Evolutionary conservation across 345 rosid genomes (phyloP).

Genomic region (Hibiscus trionum): DNA sequence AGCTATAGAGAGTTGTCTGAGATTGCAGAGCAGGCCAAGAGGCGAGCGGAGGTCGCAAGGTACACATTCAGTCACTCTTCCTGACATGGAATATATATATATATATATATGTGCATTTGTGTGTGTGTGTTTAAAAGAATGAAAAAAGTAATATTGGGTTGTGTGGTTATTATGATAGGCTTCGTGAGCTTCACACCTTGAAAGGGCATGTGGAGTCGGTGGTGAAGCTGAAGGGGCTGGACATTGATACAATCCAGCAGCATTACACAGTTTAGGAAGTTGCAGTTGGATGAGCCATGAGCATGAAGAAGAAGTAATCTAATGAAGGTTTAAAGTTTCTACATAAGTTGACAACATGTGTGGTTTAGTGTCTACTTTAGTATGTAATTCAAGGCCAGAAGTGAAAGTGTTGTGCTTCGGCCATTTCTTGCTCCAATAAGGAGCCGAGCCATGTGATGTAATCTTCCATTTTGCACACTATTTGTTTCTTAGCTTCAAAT

Average conservation of each 20-base stretch:
- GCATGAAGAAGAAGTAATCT: slow-evolving; percentile 5
- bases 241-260: slow-evolving; percentile 72
- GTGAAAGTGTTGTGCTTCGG: slow-evolving; percentile 15
- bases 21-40: slow-evolving; percentile 87
- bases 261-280: slow-evolving; percentile 61
- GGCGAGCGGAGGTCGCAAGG: slow-evolving; percentile 89
- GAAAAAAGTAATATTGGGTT: background rate
- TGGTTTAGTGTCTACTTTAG: slow-evolving; percentile 9
- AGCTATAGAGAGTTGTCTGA: slow-evolving; percentile 69
- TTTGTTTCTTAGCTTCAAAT: too few species aligned
- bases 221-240: slow-evolving; percentile 80
- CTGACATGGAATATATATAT: background rate
- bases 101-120: too few species aligned
- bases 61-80: slow-evolving; percentile 14
- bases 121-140: background rate
- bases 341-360: slow-evolving; percentile 16
- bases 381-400: background rate
- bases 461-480: slow-evolving; percentile 1
- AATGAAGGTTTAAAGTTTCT: background rate
- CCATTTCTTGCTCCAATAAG: slow-evolving; percentile 3
- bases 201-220: slow-evolving; percentile 86
- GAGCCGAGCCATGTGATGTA: slow-evolving; percentile 6
- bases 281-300: slow-evolving; percentile 2
- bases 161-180: slow-evolving; percentile 26
- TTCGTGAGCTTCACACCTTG: slow-evolving; percentile 73